Evolutionary conservation across 2,329 filamentous ascomycete genomes (phyloP).

Genomic region (Fusarium sp.): DNA sequence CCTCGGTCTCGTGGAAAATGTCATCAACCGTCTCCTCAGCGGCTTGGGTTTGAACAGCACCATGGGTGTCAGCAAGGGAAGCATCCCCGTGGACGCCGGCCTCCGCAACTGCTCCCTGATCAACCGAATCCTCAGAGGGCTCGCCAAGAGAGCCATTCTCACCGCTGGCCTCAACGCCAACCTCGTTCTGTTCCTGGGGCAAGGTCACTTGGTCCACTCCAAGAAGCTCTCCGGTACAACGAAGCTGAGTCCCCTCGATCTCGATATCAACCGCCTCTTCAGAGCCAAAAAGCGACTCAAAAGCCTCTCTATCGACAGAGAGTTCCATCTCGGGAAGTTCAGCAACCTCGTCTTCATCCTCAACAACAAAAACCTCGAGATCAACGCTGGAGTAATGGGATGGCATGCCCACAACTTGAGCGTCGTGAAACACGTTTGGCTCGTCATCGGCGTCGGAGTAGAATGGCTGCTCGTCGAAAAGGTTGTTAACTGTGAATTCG

Average conservation of each 20-base stretch:
- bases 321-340: conserved; percentile 48
- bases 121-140: background rate
- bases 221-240: conserved; percentile 35
- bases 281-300: conserved; percentile 39
- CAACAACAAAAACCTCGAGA: conserved; percentile 47
- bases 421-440: conserved; percentile 46
- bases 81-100: background rate
- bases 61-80: background rate
- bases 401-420: conserved; percentile 36
- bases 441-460: conserved; percentile 35
- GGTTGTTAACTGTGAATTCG: conserved; percentile 35
- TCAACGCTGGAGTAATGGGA: conserved; percentile 31
- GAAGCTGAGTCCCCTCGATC: conserved; percentile 37
- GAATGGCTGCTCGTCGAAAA: conserved; percentile 30
- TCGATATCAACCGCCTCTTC: conserved; percentile 46
- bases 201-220: conserved; percentile 17
- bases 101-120: background rate
- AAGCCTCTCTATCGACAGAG: conserved; percentile 45
- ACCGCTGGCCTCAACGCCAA: background rate
- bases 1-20: conserved; percentile 20
- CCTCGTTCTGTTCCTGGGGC: background rate
- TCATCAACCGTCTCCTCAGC: background rate
- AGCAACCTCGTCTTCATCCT: conserved; percentile 42
- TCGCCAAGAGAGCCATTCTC: background rate
- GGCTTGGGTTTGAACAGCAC: background rate